Conservation (phyloP, 768 basidiomycete genomes). For the Leucosporidium yakuticum region DNA sequence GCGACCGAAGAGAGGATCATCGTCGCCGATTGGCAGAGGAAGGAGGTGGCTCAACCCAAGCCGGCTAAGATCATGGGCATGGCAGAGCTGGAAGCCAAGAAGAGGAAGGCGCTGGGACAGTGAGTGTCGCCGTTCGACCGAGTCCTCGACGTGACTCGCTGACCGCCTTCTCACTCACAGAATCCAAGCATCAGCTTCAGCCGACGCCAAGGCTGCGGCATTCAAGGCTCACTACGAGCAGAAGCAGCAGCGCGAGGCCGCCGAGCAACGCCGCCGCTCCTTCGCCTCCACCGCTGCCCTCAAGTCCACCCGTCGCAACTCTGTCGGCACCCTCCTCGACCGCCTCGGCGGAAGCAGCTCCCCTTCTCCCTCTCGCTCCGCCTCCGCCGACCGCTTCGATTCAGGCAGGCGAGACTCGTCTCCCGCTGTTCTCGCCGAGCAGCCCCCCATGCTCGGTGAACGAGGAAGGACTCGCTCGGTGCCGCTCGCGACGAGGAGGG, state of each 20-base stretch:
- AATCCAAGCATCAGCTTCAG: slow-evolving; percentile 15
- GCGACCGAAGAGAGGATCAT: slow-evolving; percentile 13
- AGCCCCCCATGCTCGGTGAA: not conserved
- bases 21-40: slow-evolving; percentile 9
- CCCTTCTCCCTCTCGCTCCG: not conserved
- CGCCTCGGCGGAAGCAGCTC: no score
- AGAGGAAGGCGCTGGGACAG: slow-evolving; percentile 25
- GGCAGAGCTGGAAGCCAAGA: slow-evolving; percentile 23
- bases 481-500: not conserved
- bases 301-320: not conserved
- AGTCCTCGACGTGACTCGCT: not conserved
- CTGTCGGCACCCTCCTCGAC: no score
- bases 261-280: slow-evolving; percentile 1
- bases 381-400: not conserved
- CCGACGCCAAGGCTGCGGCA: slow-evolving; percentile 3
- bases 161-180: not conserved
- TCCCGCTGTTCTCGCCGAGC: not conserved
- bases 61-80: slow-evolving; percentile 28
- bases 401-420: slow-evolving; percentile 2
- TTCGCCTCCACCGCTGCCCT: not conserved
- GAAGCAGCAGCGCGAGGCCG: slow-evolving; percentile 11
- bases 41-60: not conserved
- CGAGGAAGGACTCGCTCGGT: not conserved
- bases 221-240: slow-evolving; percentile 1
- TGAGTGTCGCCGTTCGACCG: not conserved